phyloP scores from a whole-genome alignment of 75 land plant species.

The Isoetes taiwanensis region DNA sequence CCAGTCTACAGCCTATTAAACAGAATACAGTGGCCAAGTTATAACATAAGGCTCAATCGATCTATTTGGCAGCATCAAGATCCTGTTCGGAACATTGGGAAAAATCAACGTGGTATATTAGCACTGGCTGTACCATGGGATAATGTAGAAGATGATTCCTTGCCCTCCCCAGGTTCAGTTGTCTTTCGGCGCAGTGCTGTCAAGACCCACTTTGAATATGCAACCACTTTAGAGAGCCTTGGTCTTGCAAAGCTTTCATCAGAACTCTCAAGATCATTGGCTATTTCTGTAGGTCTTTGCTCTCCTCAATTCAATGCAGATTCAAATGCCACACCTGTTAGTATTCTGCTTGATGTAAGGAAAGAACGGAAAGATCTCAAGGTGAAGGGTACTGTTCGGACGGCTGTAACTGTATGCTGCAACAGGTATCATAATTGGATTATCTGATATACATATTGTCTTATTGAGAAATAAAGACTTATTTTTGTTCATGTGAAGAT shows the following conservation, averaged over 20 bases:
- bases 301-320: background rate
- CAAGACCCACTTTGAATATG: conserved; percentile 52
- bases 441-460: background rate
- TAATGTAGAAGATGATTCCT: too few relatives aligned
- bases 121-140: too few relatives aligned
- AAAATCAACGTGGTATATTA: too few relatives aligned
- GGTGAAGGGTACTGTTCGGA: conserved; percentile 63
- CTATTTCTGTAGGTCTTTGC: conserved; percentile 56
- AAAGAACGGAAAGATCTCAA: conserved; percentile 38
- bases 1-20: too few relatives aligned
- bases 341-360: conserved; percentile 56
- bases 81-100: too few relatives aligned
- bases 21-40: too few relatives aligned
- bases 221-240: conserved; percentile 77
- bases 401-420: conserved; percentile 59
- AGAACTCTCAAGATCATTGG: conserved; percentile 37
- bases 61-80: too few relatives aligned
- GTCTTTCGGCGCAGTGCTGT: conserved; percentile 52
- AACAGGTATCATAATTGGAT: conserved; percentile 35
- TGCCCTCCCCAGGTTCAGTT: conserved; percentile 69
- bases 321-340: conserved; percentile 57
- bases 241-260: conserved; percentile 57
- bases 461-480: background rate
- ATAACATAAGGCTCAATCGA: too few relatives aligned
- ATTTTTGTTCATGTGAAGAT: conserved; percentile 31